Base-by-base conservation (phyloP, 164 flowering plant genomes). In the Nymphaea thermarum region DNA sequence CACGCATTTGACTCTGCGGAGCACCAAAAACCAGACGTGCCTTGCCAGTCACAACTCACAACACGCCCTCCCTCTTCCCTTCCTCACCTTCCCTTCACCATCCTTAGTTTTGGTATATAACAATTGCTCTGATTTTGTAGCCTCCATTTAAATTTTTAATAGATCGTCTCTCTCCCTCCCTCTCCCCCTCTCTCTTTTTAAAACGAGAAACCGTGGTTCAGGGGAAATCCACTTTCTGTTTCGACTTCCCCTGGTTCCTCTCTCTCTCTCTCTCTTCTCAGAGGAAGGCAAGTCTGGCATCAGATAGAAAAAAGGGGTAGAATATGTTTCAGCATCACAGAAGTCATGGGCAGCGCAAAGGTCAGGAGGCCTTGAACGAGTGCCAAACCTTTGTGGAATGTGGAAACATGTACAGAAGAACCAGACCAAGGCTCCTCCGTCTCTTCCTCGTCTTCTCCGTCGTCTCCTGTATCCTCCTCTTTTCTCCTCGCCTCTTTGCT, bases 251-350 rank as follows among this genome's bases (percentile, higher is more conserved):
- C 10, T 55, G 16, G 16, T 16, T 8, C 60, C 41, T 25, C 63
- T 61, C 63, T 61, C 41, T 61, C 63, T 61, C 63, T 61, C 63
- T 61, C 63, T 61, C 17, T 61, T 18, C 14, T 53, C 68, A 61
- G 65, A 65, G 62, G 66, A 36, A 41, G 44, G 36, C 36, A 25
- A 25, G 36, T 25, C 36, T 25, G 36, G 36, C 36, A 25, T 0
- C 36, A 25, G 36, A 0, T 25, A 45, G 53, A 6, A 65, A 15
- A 47, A 25, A 53, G 47, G 47, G 36, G 4, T 36, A 45, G 53
- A 45, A 66, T 53, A 83, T 83, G 93, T 86, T 81, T 72, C 83
- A 81, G n/a, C 69, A 81, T 57, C 87, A 84, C 43, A 71, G 89
- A 36, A 68, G 63, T 55, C 74, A 79, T 59, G 60, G 51, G 64